Evolutionary conservation across 2,329 filamentous ascomycete genomes (phyloP).

Genomic region (Aureobasidium sp.): DNA sequence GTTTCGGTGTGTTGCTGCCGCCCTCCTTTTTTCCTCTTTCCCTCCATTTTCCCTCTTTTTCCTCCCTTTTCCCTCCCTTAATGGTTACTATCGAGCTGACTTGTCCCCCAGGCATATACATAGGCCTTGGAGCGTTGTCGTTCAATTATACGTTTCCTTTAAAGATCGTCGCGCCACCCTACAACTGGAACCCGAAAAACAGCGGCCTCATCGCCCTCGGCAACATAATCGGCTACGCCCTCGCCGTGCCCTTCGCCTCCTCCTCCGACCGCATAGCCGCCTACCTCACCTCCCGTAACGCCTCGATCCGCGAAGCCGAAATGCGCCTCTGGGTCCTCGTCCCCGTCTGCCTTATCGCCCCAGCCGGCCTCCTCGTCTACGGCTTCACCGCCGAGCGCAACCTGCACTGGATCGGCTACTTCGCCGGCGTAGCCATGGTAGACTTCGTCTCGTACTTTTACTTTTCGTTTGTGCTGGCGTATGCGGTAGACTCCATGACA

Average conservation of each 20-base stretch:
- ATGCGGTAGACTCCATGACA: conserved; percentile 51
- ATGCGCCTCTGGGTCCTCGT: conserved; percentile 27
- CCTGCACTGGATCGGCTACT: conserved; percentile 31
- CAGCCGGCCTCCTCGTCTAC: conserved; percentile 28
- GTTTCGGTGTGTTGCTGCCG: conserved; percentile 20
- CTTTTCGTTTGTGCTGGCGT: conserved; percentile 47
- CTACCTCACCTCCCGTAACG: conserved; percentile 22
- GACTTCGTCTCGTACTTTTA: conserved; percentile 28
- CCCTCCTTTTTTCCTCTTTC: not conserved
- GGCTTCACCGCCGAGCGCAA: conserved; percentile 26
- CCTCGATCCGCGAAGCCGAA: conserved; percentile 24
- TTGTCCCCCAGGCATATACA: conserved; percentile 22
- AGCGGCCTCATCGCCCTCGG: conserved; percentile 27
- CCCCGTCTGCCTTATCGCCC: conserved; percentile 28
- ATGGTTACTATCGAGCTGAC: too few species aligned
- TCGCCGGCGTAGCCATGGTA: conserved; percentile 28
- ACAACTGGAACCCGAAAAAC: conserved; percentile 26
- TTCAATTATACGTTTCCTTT: conserved; percentile 33
- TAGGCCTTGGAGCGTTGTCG: conserved; percentile 29
- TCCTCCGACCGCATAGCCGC: conserved; percentile 25
- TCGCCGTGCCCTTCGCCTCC: conserved; percentile 27
- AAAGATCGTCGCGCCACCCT: conserved; percentile 26
- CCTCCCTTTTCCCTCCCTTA: too few species aligned
- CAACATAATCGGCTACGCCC: conserved; percentile 27
- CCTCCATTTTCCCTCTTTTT: too few species aligned